Percentiles rank a stretch among this genome's conserved stretches.
phyloP scores from a whole-genome alignment of 2,329 filamentous ascomycete genomes.

The Scytalidium lignicola region DNA sequence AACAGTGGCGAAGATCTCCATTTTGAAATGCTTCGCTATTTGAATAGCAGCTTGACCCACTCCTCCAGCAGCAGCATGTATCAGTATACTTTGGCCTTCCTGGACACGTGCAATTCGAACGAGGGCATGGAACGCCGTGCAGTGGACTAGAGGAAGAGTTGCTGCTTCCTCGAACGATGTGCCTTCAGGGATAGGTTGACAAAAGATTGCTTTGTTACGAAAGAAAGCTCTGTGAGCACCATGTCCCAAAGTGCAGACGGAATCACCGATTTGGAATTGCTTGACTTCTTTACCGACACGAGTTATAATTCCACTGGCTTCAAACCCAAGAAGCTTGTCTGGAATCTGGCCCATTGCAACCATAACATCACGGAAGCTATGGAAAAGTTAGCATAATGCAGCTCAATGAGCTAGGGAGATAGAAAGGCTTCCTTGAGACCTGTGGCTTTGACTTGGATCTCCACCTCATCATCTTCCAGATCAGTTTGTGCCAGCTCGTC shows the following conservation, averaged over 20 bases:
- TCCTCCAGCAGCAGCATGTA: constrained; percentile 29
- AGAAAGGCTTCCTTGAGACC: no score
- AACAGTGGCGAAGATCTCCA: constrained; percentile 24
- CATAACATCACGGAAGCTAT: constrained; percentile 27
- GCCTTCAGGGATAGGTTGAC: constrained; percentile 12
- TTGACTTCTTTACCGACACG: constrained; percentile 18
- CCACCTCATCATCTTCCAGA: no score
- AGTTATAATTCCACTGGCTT: constrained; percentile 23
- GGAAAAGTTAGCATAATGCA: constrained; percentile 26
- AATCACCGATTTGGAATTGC: constrained; percentile 20
- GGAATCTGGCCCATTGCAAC: constrained; percentile 26
- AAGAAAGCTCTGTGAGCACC: no score
- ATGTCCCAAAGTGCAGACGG: constrained; percentile 16
- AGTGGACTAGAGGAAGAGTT: constrained; percentile 20
- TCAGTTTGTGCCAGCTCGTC: no score
- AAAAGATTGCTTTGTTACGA: no score
- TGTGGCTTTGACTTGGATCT: no score
- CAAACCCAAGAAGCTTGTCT: constrained; percentile 20
- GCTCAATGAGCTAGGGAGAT: no score
- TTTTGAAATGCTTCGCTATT: constrained; percentile 20
- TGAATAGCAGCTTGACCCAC: constrained; percentile 31
- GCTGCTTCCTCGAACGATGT: constrained; percentile 19
- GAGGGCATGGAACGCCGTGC: constrained; percentile 22
- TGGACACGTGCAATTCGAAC: constrained; percentile 18
- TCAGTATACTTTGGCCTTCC: constrained; percentile 26